These are phyloP conservation scores for Penicillium paxilli DNA, from an alignment of 495 filamentous ascomycete species.

Conservation along the genomic window DNA sequence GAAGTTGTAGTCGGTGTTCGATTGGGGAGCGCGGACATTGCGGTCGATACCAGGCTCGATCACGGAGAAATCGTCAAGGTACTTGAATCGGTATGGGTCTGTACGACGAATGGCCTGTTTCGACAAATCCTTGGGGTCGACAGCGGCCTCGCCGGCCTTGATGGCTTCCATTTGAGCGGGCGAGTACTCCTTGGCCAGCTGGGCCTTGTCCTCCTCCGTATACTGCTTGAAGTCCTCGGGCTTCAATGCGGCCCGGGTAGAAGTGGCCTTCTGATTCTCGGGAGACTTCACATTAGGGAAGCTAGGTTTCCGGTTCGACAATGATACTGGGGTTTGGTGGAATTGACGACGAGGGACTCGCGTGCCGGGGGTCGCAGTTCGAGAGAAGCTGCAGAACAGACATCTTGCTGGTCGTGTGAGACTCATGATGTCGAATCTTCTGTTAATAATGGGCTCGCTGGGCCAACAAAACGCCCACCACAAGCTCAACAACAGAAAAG, in stretches of 20 bases:
- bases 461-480: slow-evolving; percentile 28
- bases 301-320: slow-evolving; percentile 38
- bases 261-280: slow-evolving; percentile 16
- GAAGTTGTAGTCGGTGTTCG: slow-evolving; percentile 59
- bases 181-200: slow-evolving; percentile 68
- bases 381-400: slow-evolving; percentile 54
- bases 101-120: slow-evolving; percentile 65
- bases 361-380: slow-evolving; percentile 36
- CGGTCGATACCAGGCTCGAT: slow-evolving; percentile 76
- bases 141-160: slow-evolving; percentile 79
- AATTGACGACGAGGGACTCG: slow-evolving; percentile 53
- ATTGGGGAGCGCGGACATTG: slow-evolving; percentile 51
- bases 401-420: slow-evolving; percentile 58
- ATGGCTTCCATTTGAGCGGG: slow-evolving; percentile 80
- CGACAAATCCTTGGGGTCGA: slow-evolving; percentile 75
- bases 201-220: slow-evolving; percentile 63
- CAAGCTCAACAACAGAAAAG: slow-evolving; percentile 20
- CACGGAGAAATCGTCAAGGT: slow-evolving; percentile 82
- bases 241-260: slow-evolving; percentile 22
- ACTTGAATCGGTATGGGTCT: slow-evolving; percentile 71
- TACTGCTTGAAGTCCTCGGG: slow-evolving; percentile 61
- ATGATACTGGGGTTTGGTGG: slow-evolving; percentile 44
- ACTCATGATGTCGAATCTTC: slow-evolving; percentile 63
- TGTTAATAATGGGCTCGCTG: slow-evolving; percentile 23
- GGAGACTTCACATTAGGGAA: slow-evolving; percentile 23